Percentiles rank a stretch among this genome's conserved stretches.
Evolutionary conservation across 2,329 filamentous ascomycete species (phyloP).

Genomic region (Fusarium concolor): DNA sequence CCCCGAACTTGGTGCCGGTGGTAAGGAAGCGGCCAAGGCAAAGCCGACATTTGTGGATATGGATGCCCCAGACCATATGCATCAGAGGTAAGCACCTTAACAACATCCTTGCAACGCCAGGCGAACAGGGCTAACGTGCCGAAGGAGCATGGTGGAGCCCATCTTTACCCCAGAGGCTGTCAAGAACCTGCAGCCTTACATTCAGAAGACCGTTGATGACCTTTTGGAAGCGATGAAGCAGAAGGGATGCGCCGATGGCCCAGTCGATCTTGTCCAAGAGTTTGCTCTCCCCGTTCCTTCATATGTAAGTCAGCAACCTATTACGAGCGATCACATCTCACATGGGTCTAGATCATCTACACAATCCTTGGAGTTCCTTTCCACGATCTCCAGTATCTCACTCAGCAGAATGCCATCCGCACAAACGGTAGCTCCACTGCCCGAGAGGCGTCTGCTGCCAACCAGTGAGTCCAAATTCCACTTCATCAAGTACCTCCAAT

Average conservation of each 20-base stretch:
- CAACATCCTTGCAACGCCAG: too few species aligned
- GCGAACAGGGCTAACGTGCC: neutral
- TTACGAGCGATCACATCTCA: accelerated
- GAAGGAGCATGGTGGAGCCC: conserved; percentile 59
- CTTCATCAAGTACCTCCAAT: accelerated
- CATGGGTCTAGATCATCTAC: conserved; percentile 57
- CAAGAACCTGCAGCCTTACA: conserved; percentile 56
- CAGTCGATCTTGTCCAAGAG: conserved; percentile 59
- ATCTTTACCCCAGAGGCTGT: conserved; percentile 56
- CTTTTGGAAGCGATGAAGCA: conserved; percentile 55
- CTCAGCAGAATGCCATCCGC: conserved; percentile 59
- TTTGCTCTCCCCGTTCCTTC: conserved; percentile 62
- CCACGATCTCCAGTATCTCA: conserved; percentile 59
- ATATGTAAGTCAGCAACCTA: conserved; percentile 49
- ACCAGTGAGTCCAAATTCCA: conserved; percentile 47
- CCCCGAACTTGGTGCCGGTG: conserved; percentile 60
- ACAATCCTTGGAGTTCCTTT: conserved; percentile 62
- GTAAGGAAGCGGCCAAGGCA: conserved; percentile 60
- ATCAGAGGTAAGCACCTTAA: conserved; percentile 51
- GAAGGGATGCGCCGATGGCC: conserved; percentile 50
- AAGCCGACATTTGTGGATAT: conserved; percentile 64
- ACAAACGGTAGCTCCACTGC: conserved; percentile 61
- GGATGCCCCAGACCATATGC: conserved; percentile 61
- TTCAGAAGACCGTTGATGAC: conserved; percentile 58
- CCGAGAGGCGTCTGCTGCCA: conserved; percentile 58